Conservation (phyloP, 768 basidiomycete genomes). For the Hygrophoropsis aurantiaca region DNA sequence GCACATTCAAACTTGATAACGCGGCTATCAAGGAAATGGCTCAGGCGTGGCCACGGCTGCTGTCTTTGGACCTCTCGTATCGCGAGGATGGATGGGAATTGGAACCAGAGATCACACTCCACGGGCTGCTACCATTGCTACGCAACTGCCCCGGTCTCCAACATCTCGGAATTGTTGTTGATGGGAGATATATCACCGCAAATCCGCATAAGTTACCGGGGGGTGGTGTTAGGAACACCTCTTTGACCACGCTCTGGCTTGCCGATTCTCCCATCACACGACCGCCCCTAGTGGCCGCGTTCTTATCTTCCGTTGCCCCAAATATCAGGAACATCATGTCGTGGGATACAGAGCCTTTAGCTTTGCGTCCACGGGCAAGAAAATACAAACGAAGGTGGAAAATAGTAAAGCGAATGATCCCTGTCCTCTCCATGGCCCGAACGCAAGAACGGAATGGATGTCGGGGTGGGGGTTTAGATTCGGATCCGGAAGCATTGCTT, state of each 20-base stretch:
- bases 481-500: constrained; percentile 14
- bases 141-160: constrained; percentile 14
- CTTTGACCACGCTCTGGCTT: constrained; percentile 27
- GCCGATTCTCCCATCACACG: constrained; percentile 27
- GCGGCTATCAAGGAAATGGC: constrained; percentile 23
- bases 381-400: constrained; percentile 25
- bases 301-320: constrained; percentile 27
- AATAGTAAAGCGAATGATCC: constrained; percentile 19
- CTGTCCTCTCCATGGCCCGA: constrained; percentile 17
- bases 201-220: constrained; percentile 9
- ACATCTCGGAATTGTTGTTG: constrained; percentile 22
- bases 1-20: constrained; percentile 25
- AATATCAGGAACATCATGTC: constrained; percentile 28
- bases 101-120: constrained; percentile 23
- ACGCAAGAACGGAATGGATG: constrained; percentile 16
- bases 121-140: constrained; percentile 21
- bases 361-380: constrained; percentile 19
- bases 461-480: constrained; percentile 5
- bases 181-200: constrained; percentile 21
- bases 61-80: constrained; percentile 25
- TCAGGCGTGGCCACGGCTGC: constrained; percentile 25
- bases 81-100: constrained; percentile 32
- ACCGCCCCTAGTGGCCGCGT: constrained; percentile 23
- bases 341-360: constrained; percentile 30
- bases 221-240: constrained; percentile 19